Evolutionary conservation across 2,329 filamentous ascomycete genomes (phyloP).

Genomic region (Sarocladiaceae sp.): DNA sequence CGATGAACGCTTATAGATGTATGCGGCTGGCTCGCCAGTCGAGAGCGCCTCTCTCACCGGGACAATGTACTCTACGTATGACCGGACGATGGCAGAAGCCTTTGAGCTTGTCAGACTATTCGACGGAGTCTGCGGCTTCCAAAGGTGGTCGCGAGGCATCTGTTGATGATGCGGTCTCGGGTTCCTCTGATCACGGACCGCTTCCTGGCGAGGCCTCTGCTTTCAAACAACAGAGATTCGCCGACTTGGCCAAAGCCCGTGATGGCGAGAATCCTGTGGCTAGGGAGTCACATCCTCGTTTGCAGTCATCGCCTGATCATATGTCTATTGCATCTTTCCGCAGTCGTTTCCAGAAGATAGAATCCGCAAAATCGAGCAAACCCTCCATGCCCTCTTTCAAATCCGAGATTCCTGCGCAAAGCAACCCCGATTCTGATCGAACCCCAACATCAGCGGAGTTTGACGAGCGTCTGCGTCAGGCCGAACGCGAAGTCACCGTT

Average conservation of each 20-base stretch:
- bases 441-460: conserved; percentile 21
- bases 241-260: conserved; percentile 25
- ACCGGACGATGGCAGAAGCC: no score
- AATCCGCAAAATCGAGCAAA: background rate
- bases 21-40: conserved; percentile 29
- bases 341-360: background rate
- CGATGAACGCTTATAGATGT: conserved; percentile 28
- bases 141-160: no score
- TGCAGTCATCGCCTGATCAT: conserved; percentile 19
- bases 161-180: no score
- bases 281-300: conserved; percentile 28
- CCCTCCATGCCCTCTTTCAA: background rate
- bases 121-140: no score
- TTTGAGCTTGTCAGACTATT: no score
- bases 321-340: conserved; percentile 21
- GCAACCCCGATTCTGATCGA: background rate
- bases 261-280: conserved; percentile 29
- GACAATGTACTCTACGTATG: no score
- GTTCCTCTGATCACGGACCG: no score
- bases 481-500: conserved; percentile 15
- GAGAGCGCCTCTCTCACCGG: no score
- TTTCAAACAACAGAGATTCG: conserved; percentile 12
- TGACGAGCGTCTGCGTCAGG: conserved; percentile 22
- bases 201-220: conserved; percentile 1
- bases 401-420: background rate